Base-by-base conservation (phyloP, 2,329 filamentous ascomycete species). In the Boeremia lycopersici region DNA sequence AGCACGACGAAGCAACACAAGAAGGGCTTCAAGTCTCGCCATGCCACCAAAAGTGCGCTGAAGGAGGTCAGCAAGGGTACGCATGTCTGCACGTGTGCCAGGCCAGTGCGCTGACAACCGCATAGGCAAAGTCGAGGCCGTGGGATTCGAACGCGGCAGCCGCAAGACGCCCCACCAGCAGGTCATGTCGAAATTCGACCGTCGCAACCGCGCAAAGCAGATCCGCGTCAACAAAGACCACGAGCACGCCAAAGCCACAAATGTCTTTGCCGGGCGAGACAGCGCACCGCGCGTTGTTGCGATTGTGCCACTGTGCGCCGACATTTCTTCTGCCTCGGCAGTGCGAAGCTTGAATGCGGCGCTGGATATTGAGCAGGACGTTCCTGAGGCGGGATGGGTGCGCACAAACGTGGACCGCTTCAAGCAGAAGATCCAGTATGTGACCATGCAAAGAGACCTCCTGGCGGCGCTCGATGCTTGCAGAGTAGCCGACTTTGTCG, bases 101-200 rank as follows among this genome's bases (percentile, higher is more conserved):
- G 2, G 17, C 44, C 33, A 13, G 3, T 17, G 28, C 25, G 26
- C 67, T 65, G 39, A 71, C 50, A 62, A 33, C 65, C 38, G 54
- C 40, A 33, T 59, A 95, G 91, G 93, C 72, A 95, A 95, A 76
- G 84, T 93, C 44, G 88, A 87, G 66, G 72, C 82, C 50, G 46
- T 61, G 6, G 47, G 50, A 6, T 79, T 85, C 68, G 90, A 96
- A 71, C 86, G 83, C 67, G 88, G 88, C 57, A 81, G 82, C 67
- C 87, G 93, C 70, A 96, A 91, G 76, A 96, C 93, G 13, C 91
- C 91, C 50, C 91, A 96, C 75, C 95, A 99, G 75, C 91, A 96
- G 79, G 86, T 97, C 78, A 93, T 97, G 90, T 96, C 92, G 55
- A 99, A 98, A 78, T 85, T 99, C 74, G 92, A 96, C 77, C 89